Evolutionary conservation across 805 yeast species (phyloP).

Genomic region (Cyberlindnera petersonii): DNA sequence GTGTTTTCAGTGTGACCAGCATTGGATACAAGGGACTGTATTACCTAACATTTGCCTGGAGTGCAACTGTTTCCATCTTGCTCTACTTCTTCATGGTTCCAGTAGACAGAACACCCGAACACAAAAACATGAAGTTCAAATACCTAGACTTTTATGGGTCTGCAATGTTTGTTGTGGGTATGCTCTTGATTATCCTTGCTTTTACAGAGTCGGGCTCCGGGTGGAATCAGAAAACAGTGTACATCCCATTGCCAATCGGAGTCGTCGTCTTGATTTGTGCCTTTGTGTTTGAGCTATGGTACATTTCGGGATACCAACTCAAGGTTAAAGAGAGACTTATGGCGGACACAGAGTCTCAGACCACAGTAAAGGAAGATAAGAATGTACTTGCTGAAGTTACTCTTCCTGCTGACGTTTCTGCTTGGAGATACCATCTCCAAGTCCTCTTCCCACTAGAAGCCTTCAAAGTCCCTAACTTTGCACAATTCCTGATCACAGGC

Average conservation of each 20-base stretch:
- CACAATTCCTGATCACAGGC: conserved; percentile 22
- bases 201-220: conserved; percentile 42
- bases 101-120: conserved; percentile 26
- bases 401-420: neutral
- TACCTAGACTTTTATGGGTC: conserved; percentile 37
- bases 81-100: conserved; percentile 29
- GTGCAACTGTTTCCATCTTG: conserved; percentile 21
- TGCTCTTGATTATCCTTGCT: conserved; percentile 38
- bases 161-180: conserved; percentile 32
- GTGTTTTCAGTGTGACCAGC: conserved; percentile 37
- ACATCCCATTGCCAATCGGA: conserved; percentile 41
- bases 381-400: neutral
- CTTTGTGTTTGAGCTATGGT: conserved; percentile 31
- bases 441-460: conserved; percentile 30
- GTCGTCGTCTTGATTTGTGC: conserved; percentile 27
- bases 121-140: conserved; percentile 17
- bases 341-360: neutral
- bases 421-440: conserved; percentile 18
- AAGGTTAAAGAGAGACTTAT: conserved; percentile 1
- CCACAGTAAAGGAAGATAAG: neutral
- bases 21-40: conserved; percentile 40
- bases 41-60: conserved; percentile 35
- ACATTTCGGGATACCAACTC: conserved; percentile 18
- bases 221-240: conserved; percentile 39
- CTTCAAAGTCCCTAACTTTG: conserved; percentile 28